Evolutionary conservation across 129 eudicot species (phyloP).

Genomic region (Flaveria ramosissima): DNA sequence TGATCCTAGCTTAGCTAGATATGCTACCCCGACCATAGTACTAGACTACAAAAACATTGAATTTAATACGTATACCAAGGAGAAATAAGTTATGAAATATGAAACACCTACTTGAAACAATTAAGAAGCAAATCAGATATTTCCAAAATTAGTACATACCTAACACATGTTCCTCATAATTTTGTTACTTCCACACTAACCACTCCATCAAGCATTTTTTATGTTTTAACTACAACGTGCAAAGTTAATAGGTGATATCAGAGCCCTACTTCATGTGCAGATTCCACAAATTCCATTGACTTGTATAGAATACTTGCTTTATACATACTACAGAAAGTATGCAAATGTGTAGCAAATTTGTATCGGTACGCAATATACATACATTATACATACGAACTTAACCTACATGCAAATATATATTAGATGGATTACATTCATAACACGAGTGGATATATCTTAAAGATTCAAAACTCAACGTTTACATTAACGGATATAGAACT

Average conservation of each 20-base stretch:
- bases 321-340: background rate
- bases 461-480: conserved; percentile 22
- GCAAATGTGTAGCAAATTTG: background rate
- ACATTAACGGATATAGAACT: conserved; percentile 23
- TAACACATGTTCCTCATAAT: conserved; percentile 10
- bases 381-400: background rate
- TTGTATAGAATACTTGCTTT: background rate
- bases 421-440: background rate
- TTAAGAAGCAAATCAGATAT: background rate
- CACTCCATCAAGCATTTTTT: conserved; percentile 12
- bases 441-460: background rate
- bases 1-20: background rate
- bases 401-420: background rate
- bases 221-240: conserved; percentile 3
- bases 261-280: background rate
- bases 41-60: too few relatives aligned
- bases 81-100: background rate
- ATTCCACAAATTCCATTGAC: background rate
- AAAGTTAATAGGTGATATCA: background rate
- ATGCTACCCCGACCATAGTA: background rate
- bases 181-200: conserved; percentile 8
- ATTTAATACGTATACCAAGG: background rate
- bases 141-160: conserved; percentile 4
- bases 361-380: background rate
- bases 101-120: background rate